These are phyloP conservation scores for Sugiyamaella xylanicola DNA, from an alignment of 1,139 yeast species.

Conservation along the genomic window DNA sequence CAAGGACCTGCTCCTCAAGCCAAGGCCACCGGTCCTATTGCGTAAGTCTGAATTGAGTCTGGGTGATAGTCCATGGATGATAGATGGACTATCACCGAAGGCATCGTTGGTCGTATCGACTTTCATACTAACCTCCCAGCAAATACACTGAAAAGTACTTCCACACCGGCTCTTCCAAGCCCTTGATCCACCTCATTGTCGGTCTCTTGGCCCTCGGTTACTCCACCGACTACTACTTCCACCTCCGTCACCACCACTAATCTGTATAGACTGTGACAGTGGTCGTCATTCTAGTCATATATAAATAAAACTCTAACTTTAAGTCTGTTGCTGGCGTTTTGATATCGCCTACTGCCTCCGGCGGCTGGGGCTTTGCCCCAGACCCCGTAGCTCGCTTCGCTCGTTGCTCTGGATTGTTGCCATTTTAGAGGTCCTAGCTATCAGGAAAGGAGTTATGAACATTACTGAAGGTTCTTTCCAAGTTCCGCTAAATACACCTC, in stretches of 20 bases:
- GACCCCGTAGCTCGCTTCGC: no score
- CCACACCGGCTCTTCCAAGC: conserved; percentile 71
- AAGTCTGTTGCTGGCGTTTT: no score
- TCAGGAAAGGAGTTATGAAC: no score
- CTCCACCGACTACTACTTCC: conserved; percentile 93
- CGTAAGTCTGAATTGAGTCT: conserved; percentile 36
- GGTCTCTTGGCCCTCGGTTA: conserved; percentile 78
- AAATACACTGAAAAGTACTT: conserved; percentile 67
- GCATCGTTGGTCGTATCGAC: no score
- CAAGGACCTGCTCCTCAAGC: conserved; percentile 84
- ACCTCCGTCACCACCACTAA: conserved; percentile 59
- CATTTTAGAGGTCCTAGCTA: no score
- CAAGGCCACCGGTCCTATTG: conserved; percentile 71
- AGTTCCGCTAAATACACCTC: no score
- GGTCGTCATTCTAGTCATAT: background rate
- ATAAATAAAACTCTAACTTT: background rate
- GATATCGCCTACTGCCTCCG: no score
- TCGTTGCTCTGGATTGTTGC: no score
- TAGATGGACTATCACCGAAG: no score
- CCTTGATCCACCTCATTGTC: conserved; percentile 74
- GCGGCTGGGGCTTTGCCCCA: no score
- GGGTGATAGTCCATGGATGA: no score
- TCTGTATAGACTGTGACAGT: background rate
- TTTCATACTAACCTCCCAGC: conserved; percentile 22
- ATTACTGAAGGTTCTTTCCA: no score